Conservation (phyloP, 164 flowering plant species). For the Akebia trifoliata region DNA sequence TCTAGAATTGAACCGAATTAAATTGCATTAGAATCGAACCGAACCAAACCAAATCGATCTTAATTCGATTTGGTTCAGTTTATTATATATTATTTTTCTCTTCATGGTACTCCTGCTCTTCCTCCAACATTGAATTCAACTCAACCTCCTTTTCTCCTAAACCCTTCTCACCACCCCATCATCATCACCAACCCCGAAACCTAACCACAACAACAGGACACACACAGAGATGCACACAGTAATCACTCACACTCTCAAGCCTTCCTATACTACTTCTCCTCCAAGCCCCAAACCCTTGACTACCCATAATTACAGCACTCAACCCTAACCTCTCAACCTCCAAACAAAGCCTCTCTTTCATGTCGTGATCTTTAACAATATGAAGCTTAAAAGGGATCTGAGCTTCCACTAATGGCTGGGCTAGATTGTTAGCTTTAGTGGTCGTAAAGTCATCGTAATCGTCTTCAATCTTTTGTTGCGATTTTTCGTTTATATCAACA, state of each 20-base stretch:
- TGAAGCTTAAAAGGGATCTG: slow-evolving; percentile 61
- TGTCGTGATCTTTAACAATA: slow-evolving; percentile 82
- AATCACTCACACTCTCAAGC: slow-evolving; percentile 78
- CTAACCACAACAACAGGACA: slow-evolving; percentile 89
- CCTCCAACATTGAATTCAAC: slow-evolving; percentile 38
- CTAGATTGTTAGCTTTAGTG: slow-evolving; percentile 41
- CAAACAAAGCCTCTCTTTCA: no score
- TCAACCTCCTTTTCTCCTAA: slow-evolving; percentile 14
- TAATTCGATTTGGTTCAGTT: no score
- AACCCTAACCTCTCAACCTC: slow-evolving; percentile 77
- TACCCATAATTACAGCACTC: slow-evolving; percentile 79
- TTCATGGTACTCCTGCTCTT: slow-evolving; percentile 45
- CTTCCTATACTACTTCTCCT: slow-evolving; percentile 36
- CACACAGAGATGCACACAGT: slow-evolving; percentile 76
- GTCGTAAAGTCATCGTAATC: slow-evolving; percentile 57
- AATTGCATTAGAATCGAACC: no score
- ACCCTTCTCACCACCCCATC: slow-evolving; percentile 9
- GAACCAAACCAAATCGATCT: no score
- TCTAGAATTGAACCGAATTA: no score
- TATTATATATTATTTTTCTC: no score
- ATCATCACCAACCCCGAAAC: slow-evolving; percentile 19
- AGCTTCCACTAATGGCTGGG: slow-evolving; percentile 53
- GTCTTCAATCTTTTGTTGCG: no score
- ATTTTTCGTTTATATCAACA: slow-evolving; percentile 26
- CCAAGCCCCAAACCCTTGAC: slow-evolving; percentile 66